Base-by-base conservation (phyloP, 306 rosid species). In the Lathyrus tuberosus region DNA sequence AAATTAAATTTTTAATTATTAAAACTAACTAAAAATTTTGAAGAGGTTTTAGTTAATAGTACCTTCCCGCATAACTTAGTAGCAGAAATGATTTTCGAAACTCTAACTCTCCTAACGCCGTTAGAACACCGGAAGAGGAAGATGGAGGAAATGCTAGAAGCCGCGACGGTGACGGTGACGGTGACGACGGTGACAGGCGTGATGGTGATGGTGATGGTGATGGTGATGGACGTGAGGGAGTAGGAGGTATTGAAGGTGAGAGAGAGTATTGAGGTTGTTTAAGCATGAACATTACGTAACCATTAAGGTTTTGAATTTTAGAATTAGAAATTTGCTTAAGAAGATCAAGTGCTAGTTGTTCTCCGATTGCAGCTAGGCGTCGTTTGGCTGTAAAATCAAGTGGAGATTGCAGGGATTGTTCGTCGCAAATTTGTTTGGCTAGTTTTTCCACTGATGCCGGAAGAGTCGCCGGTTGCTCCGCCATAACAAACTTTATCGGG, bases 31-130 rank as follows among this genome's bases (percentile, higher is more conserved):
- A 26, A 3, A 26, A 26, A 0, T 3, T 26, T 26, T 5, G 16
- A 67, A 66, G 46, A 61, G 61, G 48, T 62, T 6, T 1, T 11
- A 62, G 49, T 11, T 11, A 12, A 20, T 67, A 31, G 35, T 35
- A 87, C 97, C 82, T 47, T 61, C 96, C 97, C 22, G 69, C 49
- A 22, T 92, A 92, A 71, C 72, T 86, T 24, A 89, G 44, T 2
- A 92, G 46, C 28, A 92, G 69, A 70, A 92, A 92, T 8, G 90
- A 87, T 56, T 76, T 89, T 20, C 89, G 72, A 67, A 89, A 92
- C 35, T 92, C 95, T 4, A 92, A 78, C 42, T 89, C 96, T 16
- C 92, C 96, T 53, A 89, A 71, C 33, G 95, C 96, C 38, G 44
- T 10, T 10, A 67, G 33, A 48, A 35, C 71, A 17, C 11, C n/a